These are phyloP conservation scores for Escovopsis weberi DNA, from an alignment of 2,329 filamentous ascomycete genomes.

Conservation along the genomic window DNA sequence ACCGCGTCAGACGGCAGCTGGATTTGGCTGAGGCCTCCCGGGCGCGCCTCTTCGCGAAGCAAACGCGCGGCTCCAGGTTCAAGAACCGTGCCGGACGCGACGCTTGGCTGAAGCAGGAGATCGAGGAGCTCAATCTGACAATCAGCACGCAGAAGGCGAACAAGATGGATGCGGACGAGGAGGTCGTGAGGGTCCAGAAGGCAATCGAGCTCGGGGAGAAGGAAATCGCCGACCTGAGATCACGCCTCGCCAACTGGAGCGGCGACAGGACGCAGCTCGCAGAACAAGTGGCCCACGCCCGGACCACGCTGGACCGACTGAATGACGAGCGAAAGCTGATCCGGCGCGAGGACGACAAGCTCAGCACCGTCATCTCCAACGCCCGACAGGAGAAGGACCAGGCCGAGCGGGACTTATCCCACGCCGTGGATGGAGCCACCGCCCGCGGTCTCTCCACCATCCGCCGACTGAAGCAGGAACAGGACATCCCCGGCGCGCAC, in stretches of 20 bases:
- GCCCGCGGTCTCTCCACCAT: constrained; percentile 78
- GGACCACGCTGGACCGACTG: constrained; percentile 63
- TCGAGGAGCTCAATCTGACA: constrained; percentile 63
- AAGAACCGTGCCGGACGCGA: constrained; percentile 81
- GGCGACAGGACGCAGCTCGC: constrained; percentile 58
- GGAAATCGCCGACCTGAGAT: constrained; percentile 55
- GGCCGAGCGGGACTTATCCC: constrained; percentile 62
- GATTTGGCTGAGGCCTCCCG: constrained; percentile 62
- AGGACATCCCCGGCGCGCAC: constrained; percentile 73
- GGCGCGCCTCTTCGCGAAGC: constrained; percentile 77
- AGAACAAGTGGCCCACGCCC: constrained; percentile 60
- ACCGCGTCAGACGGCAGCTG: constrained; percentile 53
- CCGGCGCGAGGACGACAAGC: constrained; percentile 76
- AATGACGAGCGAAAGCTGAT: constrained; percentile 79
- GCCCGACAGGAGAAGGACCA: constrained; percentile 62
- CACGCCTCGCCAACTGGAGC: constrained; percentile 65
- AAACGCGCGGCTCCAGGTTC: constrained; percentile 77
- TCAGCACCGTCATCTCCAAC: constrained; percentile 63
- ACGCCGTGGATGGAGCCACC: constrained; percentile 82
- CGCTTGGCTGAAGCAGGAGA: constrained; percentile 63
- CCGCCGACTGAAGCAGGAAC: constrained; percentile 63
- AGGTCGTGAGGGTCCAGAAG: constrained; percentile 55
- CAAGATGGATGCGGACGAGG: constrained; percentile 69
- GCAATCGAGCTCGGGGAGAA: constrained; percentile 59
- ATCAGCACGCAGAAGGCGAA: constrained; percentile 73